Percentiles rank a stretch among this genome's conserved stretches.
phyloP scores from a whole-genome alignment of 768 basidiomycete genomes.

The Hirschioporus abietinus region DNA sequence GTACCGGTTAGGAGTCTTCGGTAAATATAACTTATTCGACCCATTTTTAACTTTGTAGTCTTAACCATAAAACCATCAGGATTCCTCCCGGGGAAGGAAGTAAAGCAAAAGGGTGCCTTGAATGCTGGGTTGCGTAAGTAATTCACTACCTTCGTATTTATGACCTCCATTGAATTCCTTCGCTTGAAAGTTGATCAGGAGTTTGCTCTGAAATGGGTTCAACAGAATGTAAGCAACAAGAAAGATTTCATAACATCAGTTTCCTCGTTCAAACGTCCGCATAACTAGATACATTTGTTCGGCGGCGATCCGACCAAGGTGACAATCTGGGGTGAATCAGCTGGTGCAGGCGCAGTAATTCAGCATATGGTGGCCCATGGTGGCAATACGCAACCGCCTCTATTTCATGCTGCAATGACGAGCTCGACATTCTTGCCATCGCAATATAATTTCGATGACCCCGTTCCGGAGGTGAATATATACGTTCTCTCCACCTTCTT shows the following conservation, averaged over 20 bases:
- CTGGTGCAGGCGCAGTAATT: slow-evolving; percentile 41
- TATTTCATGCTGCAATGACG: slow-evolving; percentile 40
- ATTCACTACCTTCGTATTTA: not conserved
- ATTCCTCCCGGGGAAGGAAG: slow-evolving; percentile 37
- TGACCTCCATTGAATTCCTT: not conserved
- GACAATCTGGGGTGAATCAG: slow-evolving; percentile 38
- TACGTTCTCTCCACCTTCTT: not conserved
- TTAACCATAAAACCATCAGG: slow-evolving; percentile 18
- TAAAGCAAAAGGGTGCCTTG: slow-evolving; percentile 37
- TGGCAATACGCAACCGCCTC: slow-evolving; percentile 38
- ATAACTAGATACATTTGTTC: slow-evolving; percentile 32
- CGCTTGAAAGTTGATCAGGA: slow-evolving; percentile 33
- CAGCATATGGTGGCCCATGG: slow-evolving; percentile 44
- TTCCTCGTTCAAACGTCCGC: slow-evolving; percentile 14
- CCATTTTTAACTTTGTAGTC: not conserved
- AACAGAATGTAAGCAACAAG: slow-evolving; percentile 26
- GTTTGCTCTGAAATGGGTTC: slow-evolving; percentile 39
- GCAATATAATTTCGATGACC: slow-evolving; percentile 40
- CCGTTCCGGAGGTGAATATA: slow-evolving; percentile 35
- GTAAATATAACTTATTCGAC: slow-evolving; percentile 10
- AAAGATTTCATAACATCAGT: not conserved
- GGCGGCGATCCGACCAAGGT: slow-evolving; percentile 36
- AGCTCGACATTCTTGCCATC: slow-evolving; percentile 42
- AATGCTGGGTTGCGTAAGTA: slow-evolving; percentile 45
- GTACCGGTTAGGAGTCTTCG: slow-evolving; percentile 36